phyloP scores from a whole-genome alignment of 371 early-diverging fungal species.

The Apophysomyces variabilis region DNA sequence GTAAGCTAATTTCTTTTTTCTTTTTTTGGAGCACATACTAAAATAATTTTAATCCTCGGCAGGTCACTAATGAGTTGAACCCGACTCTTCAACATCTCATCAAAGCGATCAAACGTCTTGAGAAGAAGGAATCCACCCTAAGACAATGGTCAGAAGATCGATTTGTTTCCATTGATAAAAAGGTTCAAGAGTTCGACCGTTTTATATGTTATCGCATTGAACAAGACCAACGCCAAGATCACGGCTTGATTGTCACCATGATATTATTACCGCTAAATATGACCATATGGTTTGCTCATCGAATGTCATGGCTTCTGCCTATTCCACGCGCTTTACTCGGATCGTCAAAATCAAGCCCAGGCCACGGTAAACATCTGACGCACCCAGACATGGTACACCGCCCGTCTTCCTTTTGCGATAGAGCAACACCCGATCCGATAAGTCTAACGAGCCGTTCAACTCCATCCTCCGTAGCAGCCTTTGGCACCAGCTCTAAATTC shows the following conservation, averaged over 20 bases:
- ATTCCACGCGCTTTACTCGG: slow-evolving; percentile 25
- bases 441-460: not conserved
- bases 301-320: slow-evolving; percentile 39
- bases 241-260: slow-evolving; percentile 37
- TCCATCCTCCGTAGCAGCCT: not conserved
- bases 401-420: slow-evolving; percentile 2
- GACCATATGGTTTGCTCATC: slow-evolving; percentile 41
- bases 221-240: slow-evolving; percentile 45
- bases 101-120: slow-evolving; percentile 61
- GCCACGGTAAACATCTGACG: slow-evolving; percentile 15
- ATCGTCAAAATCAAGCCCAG: slow-evolving; percentile 4
- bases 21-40: not conserved
- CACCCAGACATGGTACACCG: slow-evolving; percentile 3
- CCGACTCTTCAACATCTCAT: slow-evolving; percentile 55
- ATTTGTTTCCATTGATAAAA: slow-evolving; percentile 57
- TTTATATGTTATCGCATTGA: slow-evolving; percentile 61
- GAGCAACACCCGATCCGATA: not conserved
- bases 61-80: slow-evolving; percentile 45
- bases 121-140: slow-evolving; percentile 59
- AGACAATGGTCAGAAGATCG: slow-evolving; percentile 63
- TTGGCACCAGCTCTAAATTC: not conserved
- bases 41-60: not conserved
- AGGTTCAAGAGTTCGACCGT: slow-evolving; percentile 61
- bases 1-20: slow-evolving; percentile 22
- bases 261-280: slow-evolving; percentile 48